Percentiles rank a stretch among this genome's conserved stretches.
phyloP scores from a whole-genome alignment of 371 early-diverging fungal species.

The Phascolomyces articulosus region DNA sequence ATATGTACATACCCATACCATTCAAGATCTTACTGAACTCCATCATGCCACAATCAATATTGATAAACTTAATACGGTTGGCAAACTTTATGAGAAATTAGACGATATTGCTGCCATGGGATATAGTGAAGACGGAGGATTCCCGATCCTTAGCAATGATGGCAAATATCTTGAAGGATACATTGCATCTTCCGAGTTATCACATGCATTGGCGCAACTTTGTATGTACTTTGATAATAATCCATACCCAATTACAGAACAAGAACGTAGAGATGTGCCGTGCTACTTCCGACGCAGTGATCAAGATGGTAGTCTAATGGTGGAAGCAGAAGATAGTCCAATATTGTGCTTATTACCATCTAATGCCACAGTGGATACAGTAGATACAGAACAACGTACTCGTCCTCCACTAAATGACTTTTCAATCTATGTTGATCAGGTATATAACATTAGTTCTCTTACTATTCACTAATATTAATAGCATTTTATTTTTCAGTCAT shows the following conservation, averaged over 20 bases:
- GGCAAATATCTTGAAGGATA: conserved; percentile 78
- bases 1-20: conserved; percentile 68
- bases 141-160: conserved; percentile 75
- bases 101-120: conserved; percentile 60
- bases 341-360: conserved; percentile 1
- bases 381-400: conserved; percentile 4
- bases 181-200: conserved; percentile 81
- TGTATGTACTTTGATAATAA: conserved; percentile 27
- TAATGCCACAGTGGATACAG: neutral
- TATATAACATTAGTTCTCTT: conserved; percentile 11
- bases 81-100: conserved; percentile 58
- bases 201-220: conserved; percentile 69
- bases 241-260: conserved; percentile 36
- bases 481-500: neutral
- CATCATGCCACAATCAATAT: conserved; percentile 61
- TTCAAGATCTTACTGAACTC: conserved; percentile 40
- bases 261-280: conserved; percentile 31
- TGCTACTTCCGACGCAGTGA: conserved; percentile 27
- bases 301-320: neutral
- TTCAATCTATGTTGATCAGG: conserved; percentile 77
- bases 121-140: conserved; percentile 76
- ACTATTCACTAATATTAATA: neutral
- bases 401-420: conserved; percentile 53
- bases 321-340: neutral
- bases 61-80: conserved; percentile 62